These are phyloP conservation scores for Macadamia tetraphylla DNA, from an alignment of 164 flowering plant species.

Conservation along the genomic window DNA sequence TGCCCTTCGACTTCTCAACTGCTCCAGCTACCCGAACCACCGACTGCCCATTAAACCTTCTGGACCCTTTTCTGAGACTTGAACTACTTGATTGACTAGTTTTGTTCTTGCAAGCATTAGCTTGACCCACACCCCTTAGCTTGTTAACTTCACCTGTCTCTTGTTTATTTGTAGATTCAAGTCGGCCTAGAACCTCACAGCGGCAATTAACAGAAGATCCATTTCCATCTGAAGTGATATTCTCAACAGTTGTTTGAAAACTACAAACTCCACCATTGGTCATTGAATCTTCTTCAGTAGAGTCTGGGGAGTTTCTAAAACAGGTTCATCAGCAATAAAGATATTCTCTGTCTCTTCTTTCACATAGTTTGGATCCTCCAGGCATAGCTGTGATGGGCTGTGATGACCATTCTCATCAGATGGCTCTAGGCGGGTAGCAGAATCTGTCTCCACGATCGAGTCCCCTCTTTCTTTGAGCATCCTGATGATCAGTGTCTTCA, in stretches of 20 bases:
- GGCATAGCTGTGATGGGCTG: slow-evolving; percentile 37
- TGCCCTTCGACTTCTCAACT: slow-evolving; percentile 35
- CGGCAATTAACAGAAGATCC: slow-evolving; percentile 12
- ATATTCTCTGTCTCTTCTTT: slow-evolving; percentile 31
- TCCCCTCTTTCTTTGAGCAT: slow-evolving; percentile 59
- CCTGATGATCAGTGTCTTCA: slow-evolving; percentile 56
- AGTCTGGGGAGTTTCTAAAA: slow-evolving; percentile 20
- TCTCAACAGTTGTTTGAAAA: slow-evolving; percentile 17
- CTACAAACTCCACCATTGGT: slow-evolving; percentile 12
- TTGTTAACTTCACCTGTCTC: slow-evolving; percentile 7
- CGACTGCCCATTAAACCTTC: slow-evolving; percentile 20
- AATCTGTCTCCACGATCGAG: slow-evolving; percentile 29
- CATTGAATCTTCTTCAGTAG: slow-evolving; percentile 12
- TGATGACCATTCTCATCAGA: slow-evolving; percentile 48
- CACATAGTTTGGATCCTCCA: slow-evolving; percentile 15
- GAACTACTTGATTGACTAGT: slow-evolving; percentile 27
- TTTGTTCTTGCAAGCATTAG: slow-evolving; percentile 15
- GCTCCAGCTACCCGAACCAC: slow-evolving; percentile 12
- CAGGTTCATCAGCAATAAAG: slow-evolving; percentile 26
- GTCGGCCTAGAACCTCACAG: slow-evolving; percentile 18
- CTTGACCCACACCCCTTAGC: slow-evolving; percentile 8
- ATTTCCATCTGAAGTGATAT: slow-evolving; percentile 19
- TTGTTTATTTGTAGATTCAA: not conserved
- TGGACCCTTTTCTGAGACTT: slow-evolving; percentile 18
- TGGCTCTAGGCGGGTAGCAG: slow-evolving; percentile 38